Conservation (phyloP, 495 filamentous ascomycete genomes). For the Aspergillus ellipticus region DNA sequence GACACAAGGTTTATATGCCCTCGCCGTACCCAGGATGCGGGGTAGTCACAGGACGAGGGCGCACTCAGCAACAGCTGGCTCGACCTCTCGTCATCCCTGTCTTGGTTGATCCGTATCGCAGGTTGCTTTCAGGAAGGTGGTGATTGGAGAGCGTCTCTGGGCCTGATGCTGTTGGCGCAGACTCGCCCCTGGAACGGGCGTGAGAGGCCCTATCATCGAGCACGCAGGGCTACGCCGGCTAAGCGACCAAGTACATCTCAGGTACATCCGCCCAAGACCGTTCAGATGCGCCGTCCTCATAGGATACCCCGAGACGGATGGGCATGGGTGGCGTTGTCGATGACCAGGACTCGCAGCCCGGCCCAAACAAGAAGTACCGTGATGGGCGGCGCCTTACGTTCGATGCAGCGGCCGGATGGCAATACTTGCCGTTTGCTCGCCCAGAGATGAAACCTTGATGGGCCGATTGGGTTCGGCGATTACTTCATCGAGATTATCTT, state of each 20-base stretch:
- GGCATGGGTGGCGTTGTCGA: neutral
- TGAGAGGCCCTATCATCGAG: neutral
- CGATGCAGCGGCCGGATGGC: no score
- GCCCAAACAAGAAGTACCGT: neutral
- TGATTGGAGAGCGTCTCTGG: conserved; percentile 4
- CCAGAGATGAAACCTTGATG: neutral
- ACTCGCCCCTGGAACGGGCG: neutral
- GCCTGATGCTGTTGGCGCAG: neutral
- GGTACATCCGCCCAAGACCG: conserved; percentile 6
- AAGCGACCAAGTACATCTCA: neutral
- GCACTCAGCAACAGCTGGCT: conserved; percentile 4
- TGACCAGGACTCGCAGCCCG: neutral
- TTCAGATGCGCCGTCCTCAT: neutral
- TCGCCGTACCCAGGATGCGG: conserved; percentile 14
- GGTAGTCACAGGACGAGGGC: conserved; percentile 14
- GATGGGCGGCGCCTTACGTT: neutral
- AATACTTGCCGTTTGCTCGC: neutral
- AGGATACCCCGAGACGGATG: neutral
- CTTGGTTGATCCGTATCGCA: conserved; percentile 1
- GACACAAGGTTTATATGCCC: conserved; percentile 19
- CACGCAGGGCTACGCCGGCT: neutral
- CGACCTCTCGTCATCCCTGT: conserved; percentile 7
- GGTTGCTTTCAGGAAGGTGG: conserved; percentile 4
- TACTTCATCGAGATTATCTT: neutral
- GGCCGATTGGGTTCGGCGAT: neutral